Evolutionary conservation across 108 stramenopile species (phyloP).

Genomic region (Cyclostephanos tholiformis): DNA sequence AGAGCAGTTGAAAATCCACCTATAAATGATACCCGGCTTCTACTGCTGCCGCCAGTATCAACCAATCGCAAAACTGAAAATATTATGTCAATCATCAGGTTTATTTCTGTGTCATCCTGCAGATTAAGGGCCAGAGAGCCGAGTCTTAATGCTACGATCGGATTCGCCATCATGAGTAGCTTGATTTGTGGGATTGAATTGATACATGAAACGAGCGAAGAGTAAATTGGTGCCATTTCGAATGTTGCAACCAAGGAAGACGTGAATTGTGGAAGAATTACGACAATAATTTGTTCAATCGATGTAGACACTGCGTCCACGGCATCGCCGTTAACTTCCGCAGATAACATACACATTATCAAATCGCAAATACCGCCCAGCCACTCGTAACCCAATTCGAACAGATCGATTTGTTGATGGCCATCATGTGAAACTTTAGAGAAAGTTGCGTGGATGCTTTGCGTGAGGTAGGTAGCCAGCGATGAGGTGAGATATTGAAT

Average conservation of each 20-base stretch:
- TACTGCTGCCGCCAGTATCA: not conserved
- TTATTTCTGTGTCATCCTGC: conserved; percentile 19
- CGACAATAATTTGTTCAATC: conserved; percentile 13
- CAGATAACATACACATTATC: not conserved
- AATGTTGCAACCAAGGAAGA: conserved; percentile 1
- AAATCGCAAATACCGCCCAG: conserved; percentile 29
- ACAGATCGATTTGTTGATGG: conserved; percentile 1
- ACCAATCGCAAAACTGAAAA: conserved; percentile 16
- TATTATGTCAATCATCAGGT: conserved; percentile 13
- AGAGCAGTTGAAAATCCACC: conserved; percentile 38
- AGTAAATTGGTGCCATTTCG: conserved; percentile 33
- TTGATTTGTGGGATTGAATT: conserved; percentile 17
- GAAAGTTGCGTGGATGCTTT: conserved; percentile 8
- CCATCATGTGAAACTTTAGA: not conserved
- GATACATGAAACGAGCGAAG: conserved; percentile 14
- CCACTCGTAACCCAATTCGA: conserved; percentile 43
- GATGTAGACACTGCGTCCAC: conserved; percentile 12
- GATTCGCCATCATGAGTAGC: conserved; percentile 12
- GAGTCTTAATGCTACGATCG: conserved; percentile 20
- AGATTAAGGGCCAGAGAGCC: conserved; percentile 33
- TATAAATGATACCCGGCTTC: not conserved
- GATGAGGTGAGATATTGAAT: conserved; percentile 29
- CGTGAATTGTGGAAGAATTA: conserved; percentile 30
- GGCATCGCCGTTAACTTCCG: not conserved
- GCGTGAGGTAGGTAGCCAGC: conserved; percentile 21